phyloP scores from a whole-genome alignment of 2,329 filamentous ascomycete species.

The Pseudocercospora vitis region DNA sequence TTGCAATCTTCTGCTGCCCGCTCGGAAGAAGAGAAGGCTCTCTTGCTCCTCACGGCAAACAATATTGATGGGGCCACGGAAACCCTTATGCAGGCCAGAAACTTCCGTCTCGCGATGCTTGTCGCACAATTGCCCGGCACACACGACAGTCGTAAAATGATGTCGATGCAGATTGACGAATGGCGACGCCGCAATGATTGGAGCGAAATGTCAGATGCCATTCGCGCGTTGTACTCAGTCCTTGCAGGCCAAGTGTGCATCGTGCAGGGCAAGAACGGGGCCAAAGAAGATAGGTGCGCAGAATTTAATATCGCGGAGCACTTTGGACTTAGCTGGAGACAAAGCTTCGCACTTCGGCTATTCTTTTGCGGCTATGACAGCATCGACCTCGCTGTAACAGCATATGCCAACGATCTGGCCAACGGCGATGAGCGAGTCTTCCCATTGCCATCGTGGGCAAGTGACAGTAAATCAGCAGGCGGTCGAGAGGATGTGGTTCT shows the following conservation, averaged over 20 bases:
- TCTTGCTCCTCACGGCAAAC: conserved; percentile 76
- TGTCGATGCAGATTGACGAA: conserved; percentile 74
- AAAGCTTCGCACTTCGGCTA: conserved; percentile 84
- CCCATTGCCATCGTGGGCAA: conserved; percentile 65
- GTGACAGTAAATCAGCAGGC: conserved; percentile 38
- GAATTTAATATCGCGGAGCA: conserved; percentile 80
- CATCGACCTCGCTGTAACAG: conserved; percentile 69
- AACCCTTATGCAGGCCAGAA: conserved; percentile 69
- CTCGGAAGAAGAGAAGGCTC: conserved; percentile 76
- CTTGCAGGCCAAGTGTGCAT: conserved; percentile 83
- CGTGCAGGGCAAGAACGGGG: conserved; percentile 73
- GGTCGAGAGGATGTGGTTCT: conserved; percentile 77
- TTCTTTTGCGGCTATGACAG: conserved; percentile 77
- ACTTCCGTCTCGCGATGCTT: conserved; percentile 82
- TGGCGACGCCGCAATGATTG: conserved; percentile 83
- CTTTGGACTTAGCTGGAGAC: conserved; percentile 89
- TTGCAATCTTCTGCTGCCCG: conserved; percentile 57
- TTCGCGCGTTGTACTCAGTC: conserved; percentile 86
- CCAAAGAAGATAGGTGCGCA: conserved; percentile 75
- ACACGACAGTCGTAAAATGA: conserved; percentile 67
- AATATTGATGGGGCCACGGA: conserved; percentile 81
- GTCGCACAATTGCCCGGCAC: conserved; percentile 79
- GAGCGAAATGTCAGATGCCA: conserved; percentile 80
- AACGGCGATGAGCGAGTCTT: conserved; percentile 67
- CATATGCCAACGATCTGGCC: conserved; percentile 71